A percentile compares a stretch with the other conserved stretches of the same genome.
Conservation (phyloP, 2,329 filamentous ascomycete genomes). For the Nigrograna mackinnonii region DNA sequence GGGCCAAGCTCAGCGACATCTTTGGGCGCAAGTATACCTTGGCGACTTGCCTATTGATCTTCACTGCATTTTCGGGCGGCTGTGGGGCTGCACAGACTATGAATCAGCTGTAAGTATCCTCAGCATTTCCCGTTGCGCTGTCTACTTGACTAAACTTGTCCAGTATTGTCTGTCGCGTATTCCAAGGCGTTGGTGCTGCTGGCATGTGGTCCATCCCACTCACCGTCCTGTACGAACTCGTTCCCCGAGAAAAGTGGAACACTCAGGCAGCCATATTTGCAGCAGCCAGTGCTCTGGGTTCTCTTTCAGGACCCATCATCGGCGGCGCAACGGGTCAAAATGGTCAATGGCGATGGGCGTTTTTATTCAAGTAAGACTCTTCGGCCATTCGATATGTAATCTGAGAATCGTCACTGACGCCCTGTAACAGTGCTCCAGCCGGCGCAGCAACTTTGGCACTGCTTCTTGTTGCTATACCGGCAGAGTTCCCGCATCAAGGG, state of each 20-base stretch:
- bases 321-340: slow-evolving; percentile 23
- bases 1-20: slow-evolving; percentile 28
- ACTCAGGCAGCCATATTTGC: slow-evolving; percentile 7
- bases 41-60: slow-evolving; percentile 22
- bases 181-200: slow-evolving; percentile 12
- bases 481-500: slow-evolving; percentile 6
- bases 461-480: slow-evolving; percentile 8
- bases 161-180: slow-evolving; percentile 11
- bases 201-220: slow-evolving; percentile 18
- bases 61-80: slow-evolving; percentile 13
- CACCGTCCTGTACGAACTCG: slow-evolving; percentile 30
- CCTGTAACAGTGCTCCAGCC: slow-evolving; percentile 1
- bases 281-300: slow-evolving; percentile 5
- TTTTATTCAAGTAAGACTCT: slow-evolving; percentile 39
- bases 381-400: too few species aligned
- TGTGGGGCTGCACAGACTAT: slow-evolving; percentile 5
- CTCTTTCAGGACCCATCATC: slow-evolving; percentile 16
- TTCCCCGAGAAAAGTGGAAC: slow-evolving; percentile 10
- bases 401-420: too few species aligned
- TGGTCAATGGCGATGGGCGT: slow-evolving; percentile 33
- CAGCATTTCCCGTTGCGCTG: background rate
- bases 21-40: slow-evolving; percentile 23
- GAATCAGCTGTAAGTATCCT: slow-evolving; percentile 3
- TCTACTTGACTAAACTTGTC: background rate
- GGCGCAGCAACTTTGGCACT: slow-evolving; percentile 3